phyloP scores from a whole-genome alignment of 441 rosid genomes.

The Omphalea diandra region DNA sequence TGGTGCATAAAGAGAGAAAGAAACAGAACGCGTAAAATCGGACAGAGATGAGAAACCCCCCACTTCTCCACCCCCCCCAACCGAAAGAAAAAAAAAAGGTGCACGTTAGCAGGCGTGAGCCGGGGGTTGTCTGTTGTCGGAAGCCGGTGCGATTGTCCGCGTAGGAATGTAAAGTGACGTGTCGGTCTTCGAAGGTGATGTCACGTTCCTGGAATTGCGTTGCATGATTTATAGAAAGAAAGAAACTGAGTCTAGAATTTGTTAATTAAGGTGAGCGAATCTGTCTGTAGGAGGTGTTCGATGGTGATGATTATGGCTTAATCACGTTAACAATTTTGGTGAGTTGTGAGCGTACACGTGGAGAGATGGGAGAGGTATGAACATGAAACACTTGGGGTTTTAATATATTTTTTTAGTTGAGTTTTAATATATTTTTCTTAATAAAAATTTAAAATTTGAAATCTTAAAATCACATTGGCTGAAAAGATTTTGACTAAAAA shows the following conservation, averaged over 20 bases:
- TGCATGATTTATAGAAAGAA: not conserved
- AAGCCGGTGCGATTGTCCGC: conserved; percentile 53
- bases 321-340: not conserved
- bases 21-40: conserved; percentile 15
- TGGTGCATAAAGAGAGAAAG: not conserved
- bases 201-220: conserved; percentile 22
- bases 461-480: too few relatives aligned
- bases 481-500: too few relatives aligned
- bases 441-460: too few relatives aligned
- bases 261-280: not conserved
- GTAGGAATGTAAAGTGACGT: conserved; percentile 24
- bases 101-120: conserved; percentile 38
- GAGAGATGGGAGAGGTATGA: not conserved
- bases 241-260: not conserved
- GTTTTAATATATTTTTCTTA: too few relatives aligned
- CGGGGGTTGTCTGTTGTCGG: conserved; percentile 50
- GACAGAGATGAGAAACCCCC: conserved; percentile 3
- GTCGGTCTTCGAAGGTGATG: conserved; percentile 19
- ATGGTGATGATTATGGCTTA: not conserved
- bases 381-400: too few relatives aligned
- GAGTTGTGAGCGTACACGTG: conserved; percentile 15
- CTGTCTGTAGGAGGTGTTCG: not conserved
- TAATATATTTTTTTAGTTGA: too few relatives aligned
- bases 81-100: too few relatives aligned
- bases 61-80: too few relatives aligned